Conservation (phyloP, 164 flowering plant species). For the Warburgia ugandensis region DNA sequence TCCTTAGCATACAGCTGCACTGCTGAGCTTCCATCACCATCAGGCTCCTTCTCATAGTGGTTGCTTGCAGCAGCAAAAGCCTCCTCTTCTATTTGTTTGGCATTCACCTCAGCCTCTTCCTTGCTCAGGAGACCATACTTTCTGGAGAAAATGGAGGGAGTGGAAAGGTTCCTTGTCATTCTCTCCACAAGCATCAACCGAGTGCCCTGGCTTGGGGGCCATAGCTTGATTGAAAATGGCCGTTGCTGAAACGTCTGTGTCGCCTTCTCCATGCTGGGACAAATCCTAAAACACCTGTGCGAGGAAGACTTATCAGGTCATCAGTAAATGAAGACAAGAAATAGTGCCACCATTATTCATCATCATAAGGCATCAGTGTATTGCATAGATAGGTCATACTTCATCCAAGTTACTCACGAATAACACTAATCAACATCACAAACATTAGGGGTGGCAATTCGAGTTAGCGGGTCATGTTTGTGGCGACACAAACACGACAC, state of each 20-base stretch:
- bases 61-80: conserved; percentile 68
- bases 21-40: conserved; percentile 95
- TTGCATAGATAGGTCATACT: no score
- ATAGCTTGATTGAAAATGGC: conserved; percentile 64
- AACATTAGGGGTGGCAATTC: no score
- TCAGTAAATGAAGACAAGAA: no score
- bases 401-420: no score
- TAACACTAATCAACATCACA: no score
- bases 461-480: no score
- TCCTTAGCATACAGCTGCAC: conserved; percentile 93
- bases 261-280: conserved; percentile 28
- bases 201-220: conserved; percentile 93
- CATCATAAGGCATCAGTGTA: no score
- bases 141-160: conserved; percentile 64
- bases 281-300: no score
- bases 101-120: conserved; percentile 76
- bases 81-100: conserved; percentile 60
- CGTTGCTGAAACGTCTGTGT: conserved; percentile 21
- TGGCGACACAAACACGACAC: no score
- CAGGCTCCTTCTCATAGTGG: conserved; percentile 74
- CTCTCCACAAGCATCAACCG: conserved; percentile 70
- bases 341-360: no score
- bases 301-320: no score
- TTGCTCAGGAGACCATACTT: conserved; percentile 54
- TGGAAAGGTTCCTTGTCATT: conserved; percentile 67